phyloP scores from a whole-genome alignment of 257 asterid species.

The Nicotiana sylvestris region DNA sequence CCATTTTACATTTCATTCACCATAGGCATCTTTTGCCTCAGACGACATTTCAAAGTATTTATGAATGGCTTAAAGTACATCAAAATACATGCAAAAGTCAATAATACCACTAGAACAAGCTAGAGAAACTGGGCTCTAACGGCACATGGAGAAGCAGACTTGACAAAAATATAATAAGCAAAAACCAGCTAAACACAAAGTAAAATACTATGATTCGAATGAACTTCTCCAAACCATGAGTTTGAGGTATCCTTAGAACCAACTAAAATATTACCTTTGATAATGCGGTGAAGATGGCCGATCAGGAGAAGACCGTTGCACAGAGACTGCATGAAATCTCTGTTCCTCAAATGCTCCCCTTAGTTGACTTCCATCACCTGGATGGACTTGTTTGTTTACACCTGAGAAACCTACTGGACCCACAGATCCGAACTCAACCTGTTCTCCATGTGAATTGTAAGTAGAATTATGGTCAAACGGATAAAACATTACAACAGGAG shows the following conservation, averaged over 20 bases:
- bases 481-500: conserved; percentile 64
- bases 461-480: conserved; percentile 49
- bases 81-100: neutral
- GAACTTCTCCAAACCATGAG: neutral
- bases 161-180: neutral
- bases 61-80: neutral
- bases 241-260: neutral
- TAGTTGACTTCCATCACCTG: conserved; percentile 47
- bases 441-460: conserved; percentile 59
- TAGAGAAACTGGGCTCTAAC: neutral
- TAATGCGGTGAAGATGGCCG: conserved; percentile 77
- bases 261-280: conserved; percentile 45
- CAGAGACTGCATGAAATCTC: conserved; percentile 34
- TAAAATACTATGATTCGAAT: neutral
- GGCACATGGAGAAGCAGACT: neutral
- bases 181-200: neutral
- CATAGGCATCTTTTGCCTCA: conserved; percentile 4
- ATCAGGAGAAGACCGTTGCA: conserved; percentile 65
- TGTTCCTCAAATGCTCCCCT: conserved; percentile 48
- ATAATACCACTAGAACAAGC: neutral
- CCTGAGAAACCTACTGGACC: conserved; percentile 62
- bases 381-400: conserved; percentile 52
- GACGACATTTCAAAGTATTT: neutral
- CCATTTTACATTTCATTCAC: conserved; percentile 2
- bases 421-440: conserved; percentile 80